Percentiles rank a stretch among this genome's conserved stretches.
Conservation (phyloP, 345 rosid genomes). For the Corchorus capsularis region DNA sequence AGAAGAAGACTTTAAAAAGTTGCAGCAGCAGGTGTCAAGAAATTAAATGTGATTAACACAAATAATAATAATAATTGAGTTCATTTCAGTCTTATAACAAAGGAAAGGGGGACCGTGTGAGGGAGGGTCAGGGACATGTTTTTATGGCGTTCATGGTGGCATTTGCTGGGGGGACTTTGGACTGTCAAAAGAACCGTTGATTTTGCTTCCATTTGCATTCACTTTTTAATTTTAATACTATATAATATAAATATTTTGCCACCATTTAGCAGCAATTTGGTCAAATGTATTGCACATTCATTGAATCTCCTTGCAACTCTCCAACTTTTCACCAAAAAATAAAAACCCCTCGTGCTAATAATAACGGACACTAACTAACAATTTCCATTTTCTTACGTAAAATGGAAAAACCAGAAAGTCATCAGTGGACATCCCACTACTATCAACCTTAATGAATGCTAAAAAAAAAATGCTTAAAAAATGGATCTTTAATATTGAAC, state of each 20-base stretch:
- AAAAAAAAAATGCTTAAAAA: neutral
- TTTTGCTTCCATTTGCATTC: slow-evolving; percentile 25
- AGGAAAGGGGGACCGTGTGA: neutral
- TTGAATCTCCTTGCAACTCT: slow-evolving; percentile 10
- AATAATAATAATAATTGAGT: slow-evolving; percentile 3
- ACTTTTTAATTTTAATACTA: neutral
- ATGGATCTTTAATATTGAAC: neutral
- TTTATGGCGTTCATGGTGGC: neutral
- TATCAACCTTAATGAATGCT: neutral
- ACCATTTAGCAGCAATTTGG: slow-evolving; percentile 24
- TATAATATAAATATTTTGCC: neutral
- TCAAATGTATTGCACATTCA: slow-evolving; percentile 17
- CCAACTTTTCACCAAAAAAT: neutral
- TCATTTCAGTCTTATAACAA: neutral
- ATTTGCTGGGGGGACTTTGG: slow-evolving; percentile 2
- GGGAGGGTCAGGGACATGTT: neutral
- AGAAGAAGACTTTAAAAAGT: neutral
- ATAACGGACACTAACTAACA: neutral
- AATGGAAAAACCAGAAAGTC: neutral
- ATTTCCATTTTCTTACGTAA: neutral
- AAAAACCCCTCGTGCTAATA: neutral
- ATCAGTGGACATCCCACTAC: slow-evolving; percentile 3
- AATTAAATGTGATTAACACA: slow-evolving; percentile 6
- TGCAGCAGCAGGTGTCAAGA: neutral
- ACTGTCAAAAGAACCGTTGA: slow-evolving; percentile 38